These are phyloP conservation scores for Apiospora hydei DNA, from an alignment of 2,329 filamentous ascomycete species.

Conservation along the genomic window DNA sequence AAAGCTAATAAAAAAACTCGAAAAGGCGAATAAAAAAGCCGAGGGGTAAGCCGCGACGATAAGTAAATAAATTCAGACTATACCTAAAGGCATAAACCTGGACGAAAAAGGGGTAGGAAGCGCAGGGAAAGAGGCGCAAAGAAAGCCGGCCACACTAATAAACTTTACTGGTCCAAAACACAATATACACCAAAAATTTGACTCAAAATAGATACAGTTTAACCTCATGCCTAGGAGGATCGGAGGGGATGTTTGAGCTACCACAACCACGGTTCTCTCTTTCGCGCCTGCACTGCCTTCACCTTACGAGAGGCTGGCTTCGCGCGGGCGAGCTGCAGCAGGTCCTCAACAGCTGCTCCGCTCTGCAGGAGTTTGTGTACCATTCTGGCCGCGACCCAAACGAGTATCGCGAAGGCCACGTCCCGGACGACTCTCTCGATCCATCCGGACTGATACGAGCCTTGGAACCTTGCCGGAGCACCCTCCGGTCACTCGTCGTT, in stretches of 20 bases:
- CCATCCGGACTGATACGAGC: neutral
- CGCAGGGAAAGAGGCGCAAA: too few relatives aligned
- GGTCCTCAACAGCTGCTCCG: neutral
- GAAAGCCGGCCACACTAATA: too few relatives aligned
- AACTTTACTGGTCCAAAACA: too few relatives aligned
- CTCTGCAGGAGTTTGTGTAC: neutral
- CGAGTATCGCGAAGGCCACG: neutral
- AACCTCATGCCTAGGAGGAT: too few relatives aligned
- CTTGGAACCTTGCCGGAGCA: neutral
- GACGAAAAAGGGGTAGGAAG: too few relatives aligned
- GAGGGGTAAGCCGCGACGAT: too few relatives aligned
- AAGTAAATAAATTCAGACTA: too few relatives aligned
- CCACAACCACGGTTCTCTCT: neutral
- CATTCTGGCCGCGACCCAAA: neutral
- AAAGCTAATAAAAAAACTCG: too few relatives aligned
- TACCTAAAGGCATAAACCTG: too few relatives aligned
- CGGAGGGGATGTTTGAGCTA: neutral
- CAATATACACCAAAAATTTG: too few relatives aligned
- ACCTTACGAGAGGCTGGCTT: neutral
- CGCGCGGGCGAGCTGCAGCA: neutral
- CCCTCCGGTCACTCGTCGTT: neutral
- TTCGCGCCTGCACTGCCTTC: neutral
- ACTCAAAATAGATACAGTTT: too few relatives aligned
- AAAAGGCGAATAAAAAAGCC: too few relatives aligned
- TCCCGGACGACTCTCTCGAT: neutral